Base-by-base conservation (phyloP, 306 rosid genomes). In the Lathyrus oleraceus region DNA sequence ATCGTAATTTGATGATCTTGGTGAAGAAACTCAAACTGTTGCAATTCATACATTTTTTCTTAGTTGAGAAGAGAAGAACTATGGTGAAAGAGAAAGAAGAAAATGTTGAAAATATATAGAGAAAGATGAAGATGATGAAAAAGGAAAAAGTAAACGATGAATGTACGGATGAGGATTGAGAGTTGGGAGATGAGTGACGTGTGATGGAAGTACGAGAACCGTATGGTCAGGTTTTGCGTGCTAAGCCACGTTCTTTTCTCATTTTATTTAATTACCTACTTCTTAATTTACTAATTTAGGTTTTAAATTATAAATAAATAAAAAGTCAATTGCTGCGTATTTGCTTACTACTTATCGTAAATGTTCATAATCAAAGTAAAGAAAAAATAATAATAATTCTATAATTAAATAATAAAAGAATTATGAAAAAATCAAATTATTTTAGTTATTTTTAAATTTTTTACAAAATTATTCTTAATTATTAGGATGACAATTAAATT, bases 181-280 rank as follows among this genome's bases (percentile, higher is more conserved):
- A 53, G 9, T 9, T 20, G 14, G 11, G 1, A 39, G 35, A 1
- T 10, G 35, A 40, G 35, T 40, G 69, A 63, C 69, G 69, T 40
- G 10, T 20, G 1, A 64, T 39, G 65, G 12, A 39, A 40, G 65
- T 54, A 56, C 54, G 10, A 8, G 15, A 53, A 23, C 74, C 74
- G 65, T 69, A 70, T 70, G 19, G 65, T 70, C 49, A 19, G 40
- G 15, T 39, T 19, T 54, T 54, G 74, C 42, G 74, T 70, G 74
- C 65, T 21, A 23, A 6, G 74, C 65, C 53, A 70, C 65, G 40
- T 67, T 48, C n/a, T 35, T 5, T 23, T 35, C 56, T 12, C 57
- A 27, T 35, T 65, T 65, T 15, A 44, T 59, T 43, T 44, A 15
- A 23, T 23, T 19, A 19, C 28, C 32, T 23, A 21, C 8, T 7